phyloP scores from a whole-genome alignment of 345 rosid species.

The Syzygium aromaticum region DNA sequence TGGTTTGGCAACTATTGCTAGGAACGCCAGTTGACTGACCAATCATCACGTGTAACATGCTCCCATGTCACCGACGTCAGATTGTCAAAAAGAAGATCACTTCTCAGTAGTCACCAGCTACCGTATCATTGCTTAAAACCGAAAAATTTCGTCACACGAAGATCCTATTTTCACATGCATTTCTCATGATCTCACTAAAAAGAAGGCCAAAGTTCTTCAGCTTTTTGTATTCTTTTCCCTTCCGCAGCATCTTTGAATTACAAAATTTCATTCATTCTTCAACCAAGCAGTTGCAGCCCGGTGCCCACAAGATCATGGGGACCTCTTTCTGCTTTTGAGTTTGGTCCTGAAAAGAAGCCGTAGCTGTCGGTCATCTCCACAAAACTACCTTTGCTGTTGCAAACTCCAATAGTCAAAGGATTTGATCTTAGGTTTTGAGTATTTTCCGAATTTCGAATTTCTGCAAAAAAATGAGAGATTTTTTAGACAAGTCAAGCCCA shows the following conservation, averaged over 20 bases:
- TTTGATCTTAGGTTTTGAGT: too few species aligned
- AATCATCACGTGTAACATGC: not conserved
- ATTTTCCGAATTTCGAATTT: not conserved
- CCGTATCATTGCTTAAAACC: not conserved
- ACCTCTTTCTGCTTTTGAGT: not conserved
- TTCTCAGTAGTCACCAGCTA: not conserved
- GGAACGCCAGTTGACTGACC: not conserved
- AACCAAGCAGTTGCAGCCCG: not conserved
- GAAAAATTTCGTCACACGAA: not conserved
- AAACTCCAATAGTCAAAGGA: not conserved
- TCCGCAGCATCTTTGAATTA: not conserved
- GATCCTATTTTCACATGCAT: not conserved
- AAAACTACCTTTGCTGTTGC: not conserved
- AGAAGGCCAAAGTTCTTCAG: not conserved
- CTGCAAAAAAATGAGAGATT: not conserved
- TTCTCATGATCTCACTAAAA: not conserved
- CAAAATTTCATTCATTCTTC: not conserved
- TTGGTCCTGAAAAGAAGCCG: not conserved
- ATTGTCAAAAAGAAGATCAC: not conserved
- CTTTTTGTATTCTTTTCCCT: not conserved
- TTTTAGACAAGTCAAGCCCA: not conserved
- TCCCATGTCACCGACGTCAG: not conserved
- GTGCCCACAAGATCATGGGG: not conserved
- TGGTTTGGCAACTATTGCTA: not conserved
- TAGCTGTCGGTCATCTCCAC: not conserved